Evolutionary conservation across 78 protist species (phyloP).

Genomic region (Dictyostelium capitatum): DNA sequence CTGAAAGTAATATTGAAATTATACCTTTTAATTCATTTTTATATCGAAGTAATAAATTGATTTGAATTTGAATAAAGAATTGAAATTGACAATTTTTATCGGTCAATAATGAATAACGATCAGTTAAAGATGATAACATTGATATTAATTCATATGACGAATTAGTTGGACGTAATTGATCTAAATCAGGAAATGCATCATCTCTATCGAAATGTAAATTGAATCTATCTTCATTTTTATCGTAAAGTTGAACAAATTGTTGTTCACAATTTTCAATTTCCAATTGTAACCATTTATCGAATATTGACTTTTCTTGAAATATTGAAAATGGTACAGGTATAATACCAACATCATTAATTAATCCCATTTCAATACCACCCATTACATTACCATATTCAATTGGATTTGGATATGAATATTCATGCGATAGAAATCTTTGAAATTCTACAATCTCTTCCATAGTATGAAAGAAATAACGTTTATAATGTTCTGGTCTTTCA

Average conservation of each 20-base stretch:
- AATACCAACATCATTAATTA: not conserved
- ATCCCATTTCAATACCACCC: not conserved
- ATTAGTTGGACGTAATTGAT: constrained; percentile 50
- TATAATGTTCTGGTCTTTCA: constrained; percentile 1
- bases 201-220: not conserved
- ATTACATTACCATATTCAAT: constrained; percentile 7
- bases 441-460: constrained; percentile 45
- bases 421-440: constrained; percentile 9
- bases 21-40: constrained; percentile 14
- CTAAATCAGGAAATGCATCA: constrained; percentile 42
- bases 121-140: constrained; percentile 17
- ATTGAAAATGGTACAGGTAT: constrained; percentile 44
- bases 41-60: constrained; percentile 33
- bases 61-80: constrained; percentile 65
- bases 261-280: constrained; percentile 51
- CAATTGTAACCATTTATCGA: constrained; percentile 48
- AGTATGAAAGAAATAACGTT: constrained; percentile 38
- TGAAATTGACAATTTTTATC: constrained; percentile 29
- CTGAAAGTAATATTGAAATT: not conserved
- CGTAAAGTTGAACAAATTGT: not conserved
- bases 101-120: constrained; percentile 23
- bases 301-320: constrained; percentile 17
- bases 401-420: constrained; percentile 61
- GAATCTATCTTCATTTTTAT: constrained; percentile 16
- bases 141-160: constrained; percentile 49